phyloP scores from a whole-genome alignment of 192 early-diverging fungal genomes.

The Dissophora ornata region DNA sequence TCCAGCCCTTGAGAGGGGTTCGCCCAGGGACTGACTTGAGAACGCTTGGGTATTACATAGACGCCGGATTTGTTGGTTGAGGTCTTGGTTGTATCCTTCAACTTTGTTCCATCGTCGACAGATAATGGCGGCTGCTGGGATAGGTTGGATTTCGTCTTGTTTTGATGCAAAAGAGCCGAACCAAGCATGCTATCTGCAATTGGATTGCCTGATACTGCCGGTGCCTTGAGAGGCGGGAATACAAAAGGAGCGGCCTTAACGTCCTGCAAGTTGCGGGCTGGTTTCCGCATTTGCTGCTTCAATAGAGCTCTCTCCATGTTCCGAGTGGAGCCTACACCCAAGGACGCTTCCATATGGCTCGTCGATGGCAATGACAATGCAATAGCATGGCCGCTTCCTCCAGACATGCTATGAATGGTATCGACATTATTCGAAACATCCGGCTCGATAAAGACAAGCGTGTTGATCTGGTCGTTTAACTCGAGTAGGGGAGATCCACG shows the following conservation, averaged over 20 bases:
- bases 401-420: neutral
- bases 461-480: conserved; percentile 31
- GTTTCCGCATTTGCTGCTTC: conserved; percentile 41
- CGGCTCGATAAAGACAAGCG: conserved; percentile 49
- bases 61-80: conserved; percentile 1
- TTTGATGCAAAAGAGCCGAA: neutral
- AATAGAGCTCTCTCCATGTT: conserved; percentile 9
- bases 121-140: neutral
- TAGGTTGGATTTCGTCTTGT: neutral
- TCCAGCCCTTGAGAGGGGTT: conserved; percentile 2
- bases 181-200: neutral
- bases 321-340: neutral
- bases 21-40: conserved; percentile 15
- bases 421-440: conserved; percentile 19
- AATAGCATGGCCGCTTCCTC: conserved; percentile 4
- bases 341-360: conserved; percentile 28
- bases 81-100: neutral
- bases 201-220: neutral
- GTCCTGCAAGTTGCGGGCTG: conserved; percentile 37
- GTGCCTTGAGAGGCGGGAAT: conserved; percentile 42
- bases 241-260: conserved; percentile 51
- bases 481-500: conserved; percentile 32
- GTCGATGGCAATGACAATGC: conserved; percentile 40
- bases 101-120: neutral
- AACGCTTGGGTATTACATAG: conserved; percentile 36